Base-by-base conservation (phyloP, 83 land plant genomes). In the Isoetes engelmannii region DNA sequence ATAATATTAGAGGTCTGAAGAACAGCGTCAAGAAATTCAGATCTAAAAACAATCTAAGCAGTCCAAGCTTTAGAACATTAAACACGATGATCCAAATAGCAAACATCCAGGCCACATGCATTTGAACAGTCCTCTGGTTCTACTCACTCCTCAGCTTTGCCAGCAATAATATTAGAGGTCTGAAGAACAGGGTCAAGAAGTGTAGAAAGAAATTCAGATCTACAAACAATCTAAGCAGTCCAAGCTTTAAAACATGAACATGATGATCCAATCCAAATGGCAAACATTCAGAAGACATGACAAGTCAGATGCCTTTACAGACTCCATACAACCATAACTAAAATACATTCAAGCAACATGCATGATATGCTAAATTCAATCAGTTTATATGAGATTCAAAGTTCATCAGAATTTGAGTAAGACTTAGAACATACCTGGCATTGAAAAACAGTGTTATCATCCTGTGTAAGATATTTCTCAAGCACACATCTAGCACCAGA, bases 51-150 rank as follows among this genome's bases (percentile, higher is more conserved):
- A n/a, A n/a, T n/a, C n/a, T n/a, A n/a, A n/a, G n/a, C n/a, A n/a
- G n/a, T n/a, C n/a, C n/a, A n/a, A n/a, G n/a, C n/a, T n/a, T n/a
- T n/a, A n/a, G n/a, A n/a, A n/a, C n/a, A n/a, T n/a, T n/a, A n/a
- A n/a, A n/a, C n/a, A n/a, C n/a, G n/a, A n/a, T n/a, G n/a, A n/a
- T n/a, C n/a, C n/a, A n/a, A n/a, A n/a, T n/a, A n/a, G n/a, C n/a
- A n/a, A n/a, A n/a, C n/a, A 58, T 85, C 84, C 19, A 88, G 65
- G 1, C 92, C 92, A 60, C 92, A 88, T 3, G 87, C 80, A 7
- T 19, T 28, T 12, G 85, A 76, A 74, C 92, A 88, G 13, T 72
- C 73, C 18, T 88, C 86, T 8, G 83, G 67, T 80, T 85, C 88
- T n/a, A 88, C 77, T 67, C 79, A 81, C 5, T 73, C 84, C 44